A percentile compares a stretch with the other conserved stretches of the same genome.
phyloP scores from a whole-genome alignment of 768 basidiomycete species.

The Lactifluus rugatus region DNA sequence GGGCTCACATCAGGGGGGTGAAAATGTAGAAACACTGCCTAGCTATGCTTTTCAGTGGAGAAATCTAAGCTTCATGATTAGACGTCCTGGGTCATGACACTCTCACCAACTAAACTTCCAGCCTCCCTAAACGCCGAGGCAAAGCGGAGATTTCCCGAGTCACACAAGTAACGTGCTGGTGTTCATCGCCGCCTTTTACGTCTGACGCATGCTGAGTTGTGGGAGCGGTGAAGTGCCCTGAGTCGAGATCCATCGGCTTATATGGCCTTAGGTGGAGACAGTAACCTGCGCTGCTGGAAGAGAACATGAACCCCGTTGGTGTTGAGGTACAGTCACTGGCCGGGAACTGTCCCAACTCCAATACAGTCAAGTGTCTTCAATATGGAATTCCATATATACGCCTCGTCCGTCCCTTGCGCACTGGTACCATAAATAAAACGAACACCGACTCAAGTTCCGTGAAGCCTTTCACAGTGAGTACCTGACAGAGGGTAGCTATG shows the following conservation, averaged over 20 bases:
- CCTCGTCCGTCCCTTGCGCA: conserved; percentile 89
- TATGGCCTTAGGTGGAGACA: conserved; percentile 97
- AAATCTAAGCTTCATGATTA: too few species aligned
- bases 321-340: conserved; percentile 93
- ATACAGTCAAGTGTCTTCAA: conserved; percentile 83
- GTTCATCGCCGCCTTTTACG: too few species aligned
- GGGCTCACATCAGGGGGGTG: too few species aligned
- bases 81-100: too few species aligned
- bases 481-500: conserved; percentile 86
- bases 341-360: conserved; percentile 78
- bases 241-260: conserved; percentile 94
- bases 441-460: conserved; percentile 88
- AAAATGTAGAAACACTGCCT: too few species aligned
- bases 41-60: too few species aligned
- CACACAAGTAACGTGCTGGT: too few species aligned
- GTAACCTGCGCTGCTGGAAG: conserved; percentile 79
- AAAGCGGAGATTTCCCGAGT: too few species aligned
- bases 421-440: conserved; percentile 87
- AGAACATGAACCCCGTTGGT: conserved; percentile 93
- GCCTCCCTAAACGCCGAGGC: too few species aligned
- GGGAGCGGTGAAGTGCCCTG: too few species aligned
- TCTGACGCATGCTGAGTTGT: too few species aligned
- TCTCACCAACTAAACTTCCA: too few species aligned
- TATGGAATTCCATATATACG: conserved; percentile 92
- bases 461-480: conserved; percentile 93